Percentiles rank a stretch among this genome's conserved stretches.
Evolutionary conservation across 768 basidiomycete genomes (phyloP).

Genomic region (Lyophyllum atratum): DNA sequence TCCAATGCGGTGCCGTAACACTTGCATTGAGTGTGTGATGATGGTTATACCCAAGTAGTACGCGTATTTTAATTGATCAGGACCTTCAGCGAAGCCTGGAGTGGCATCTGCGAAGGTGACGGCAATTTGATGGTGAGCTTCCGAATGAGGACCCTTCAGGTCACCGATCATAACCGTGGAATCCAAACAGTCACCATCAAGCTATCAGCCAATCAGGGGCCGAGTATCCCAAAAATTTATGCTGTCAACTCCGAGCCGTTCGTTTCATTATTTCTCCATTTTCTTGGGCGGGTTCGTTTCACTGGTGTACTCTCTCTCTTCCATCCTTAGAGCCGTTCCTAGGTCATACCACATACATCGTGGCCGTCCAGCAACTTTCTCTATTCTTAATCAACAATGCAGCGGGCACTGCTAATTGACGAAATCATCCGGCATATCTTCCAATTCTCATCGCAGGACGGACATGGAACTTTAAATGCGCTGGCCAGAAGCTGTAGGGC

Average conservation of each 20-base stretch:
- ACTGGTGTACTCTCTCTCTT: neutral
- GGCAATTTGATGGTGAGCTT: too few species aligned
- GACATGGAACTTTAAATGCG: slow-evolving; percentile 30
- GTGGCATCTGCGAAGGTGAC: too few species aligned
- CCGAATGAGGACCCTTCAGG: slow-evolving; percentile 16
- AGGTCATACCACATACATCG: neutral
- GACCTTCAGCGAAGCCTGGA: too few species aligned
- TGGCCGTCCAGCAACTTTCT: neutral
- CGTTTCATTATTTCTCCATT: neutral
- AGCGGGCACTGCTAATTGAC: slow-evolving; percentile 46
- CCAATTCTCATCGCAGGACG: slow-evolving; percentile 27
- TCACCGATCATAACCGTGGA: neutral
- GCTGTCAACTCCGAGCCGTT: slow-evolving; percentile 2
- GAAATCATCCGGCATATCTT: slow-evolving; percentile 50
- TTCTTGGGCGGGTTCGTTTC: neutral
- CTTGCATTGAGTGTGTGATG: neutral
- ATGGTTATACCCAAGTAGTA: neutral
- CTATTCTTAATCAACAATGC: slow-evolving; percentile 31
- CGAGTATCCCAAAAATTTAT: slow-evolving; percentile 8
- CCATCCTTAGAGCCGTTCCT: neutral
- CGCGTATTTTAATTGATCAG: neutral
- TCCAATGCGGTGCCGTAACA: neutral
- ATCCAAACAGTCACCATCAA: neutral
- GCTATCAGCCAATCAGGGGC: slow-evolving; percentile 5
- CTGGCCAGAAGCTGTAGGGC: slow-evolving; percentile 44